These are phyloP conservation scores for Trichosporon asahii DNA, from an alignment of 1,284 basidiomycete genomes.

Conservation along the genomic window DNA sequence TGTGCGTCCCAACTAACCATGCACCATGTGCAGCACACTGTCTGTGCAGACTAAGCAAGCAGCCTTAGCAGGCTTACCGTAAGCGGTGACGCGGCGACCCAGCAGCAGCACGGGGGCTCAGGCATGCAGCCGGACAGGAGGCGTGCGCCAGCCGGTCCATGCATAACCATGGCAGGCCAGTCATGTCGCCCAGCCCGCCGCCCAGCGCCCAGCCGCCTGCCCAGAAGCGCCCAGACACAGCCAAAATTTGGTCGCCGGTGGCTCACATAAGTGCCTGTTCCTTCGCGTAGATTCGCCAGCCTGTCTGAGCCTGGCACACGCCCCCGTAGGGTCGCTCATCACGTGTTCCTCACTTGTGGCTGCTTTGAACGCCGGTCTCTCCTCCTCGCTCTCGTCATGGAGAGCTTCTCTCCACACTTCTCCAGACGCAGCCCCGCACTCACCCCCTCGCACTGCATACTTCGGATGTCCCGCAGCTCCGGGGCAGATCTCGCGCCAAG, in stretches of 20 bases:
- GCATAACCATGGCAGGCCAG: too few species aligned
- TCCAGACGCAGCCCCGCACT: slow-evolving; percentile 5
- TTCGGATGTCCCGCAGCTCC: neutral
- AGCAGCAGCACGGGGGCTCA: too few species aligned
- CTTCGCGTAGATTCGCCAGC: neutral
- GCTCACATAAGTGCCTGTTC: neutral
- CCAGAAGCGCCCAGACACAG: too few species aligned
- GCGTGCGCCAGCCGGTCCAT: neutral
- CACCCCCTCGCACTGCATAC: neutral
- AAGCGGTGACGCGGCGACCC: neutral
- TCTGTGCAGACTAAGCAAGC: neutral
- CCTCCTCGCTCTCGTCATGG: too few species aligned
- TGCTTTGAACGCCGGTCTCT: neutral
- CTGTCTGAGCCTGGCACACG: neutral
- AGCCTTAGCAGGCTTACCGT: neutral
- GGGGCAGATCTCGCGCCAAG: neutral
- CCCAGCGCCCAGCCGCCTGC: neutral
- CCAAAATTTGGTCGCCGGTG: slow-evolving; percentile 3
- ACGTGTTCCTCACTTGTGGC: neutral
- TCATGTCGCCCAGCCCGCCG: neutral
- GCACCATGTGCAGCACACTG: too few species aligned
- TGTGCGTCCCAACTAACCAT: neutral
- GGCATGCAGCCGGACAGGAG: too few species aligned
- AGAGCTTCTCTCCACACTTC: neutral
- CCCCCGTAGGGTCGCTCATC: neutral